These are phyloP conservation scores for Venturia nashicola DNA, from an alignment of 2,329 filamentous ascomycete species.

Conservation along the genomic window DNA sequence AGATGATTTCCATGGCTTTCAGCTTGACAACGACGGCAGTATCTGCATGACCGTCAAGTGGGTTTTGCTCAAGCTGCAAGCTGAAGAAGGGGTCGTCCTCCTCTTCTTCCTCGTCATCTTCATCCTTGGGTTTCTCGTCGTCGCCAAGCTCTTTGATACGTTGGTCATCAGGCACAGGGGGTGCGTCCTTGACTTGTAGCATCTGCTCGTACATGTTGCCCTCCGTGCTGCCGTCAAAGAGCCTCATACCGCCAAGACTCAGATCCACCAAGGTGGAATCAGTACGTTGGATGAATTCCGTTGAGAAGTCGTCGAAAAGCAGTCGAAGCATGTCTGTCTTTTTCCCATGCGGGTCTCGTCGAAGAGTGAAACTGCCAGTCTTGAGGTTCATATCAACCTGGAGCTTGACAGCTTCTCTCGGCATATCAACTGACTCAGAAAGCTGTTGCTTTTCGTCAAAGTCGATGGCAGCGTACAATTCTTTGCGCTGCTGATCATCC, in stretches of 20 bases:
- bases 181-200: slow-evolving; percentile 84
- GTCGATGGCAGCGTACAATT: slow-evolving; percentile 93
- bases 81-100: slow-evolving; percentile 68
- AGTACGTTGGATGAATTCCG: slow-evolving; percentile 76
- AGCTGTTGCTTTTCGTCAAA: slow-evolving; percentile 94
- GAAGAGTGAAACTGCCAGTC: slow-evolving; percentile 90
- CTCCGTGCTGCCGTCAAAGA: slow-evolving; percentile 91
- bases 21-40: slow-evolving; percentile 81
- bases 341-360: slow-evolving; percentile 66
- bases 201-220: slow-evolving; percentile 90
- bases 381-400: slow-evolving; percentile 87
- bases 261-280: slow-evolving; percentile 84
- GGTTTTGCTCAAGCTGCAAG: slow-evolving; percentile 90
- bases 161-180: slow-evolving; percentile 39
- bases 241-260: slow-evolving; percentile 79
- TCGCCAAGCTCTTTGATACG: slow-evolving; percentile 36
- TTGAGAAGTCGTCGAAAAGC: slow-evolving; percentile 89
- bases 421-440: slow-evolving; percentile 75
- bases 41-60: slow-evolving; percentile 83
- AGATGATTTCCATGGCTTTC: slow-evolving; percentile 92
- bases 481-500: slow-evolving; percentile 89
- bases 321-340: slow-evolving; percentile 73
- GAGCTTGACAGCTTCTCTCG: slow-evolving; percentile 83
- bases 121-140: slow-evolving; percentile 31
- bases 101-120: slow-evolving; percentile 32